Base-by-base conservation (phyloP, 2,329 filamentous ascomycete genomes). In the Fusarium humuli region DNA sequence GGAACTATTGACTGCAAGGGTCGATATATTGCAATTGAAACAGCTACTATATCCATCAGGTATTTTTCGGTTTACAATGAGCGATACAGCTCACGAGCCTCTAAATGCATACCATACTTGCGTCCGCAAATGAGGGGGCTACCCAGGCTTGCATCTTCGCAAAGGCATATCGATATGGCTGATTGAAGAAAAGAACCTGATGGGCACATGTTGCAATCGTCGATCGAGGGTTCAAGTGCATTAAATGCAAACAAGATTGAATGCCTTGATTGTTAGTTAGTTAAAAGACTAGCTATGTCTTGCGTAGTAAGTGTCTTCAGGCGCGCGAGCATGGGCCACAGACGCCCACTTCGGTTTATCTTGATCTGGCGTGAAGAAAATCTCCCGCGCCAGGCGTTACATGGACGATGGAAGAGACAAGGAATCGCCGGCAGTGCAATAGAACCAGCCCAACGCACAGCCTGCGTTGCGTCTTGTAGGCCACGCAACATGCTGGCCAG, bases 401-500 rank as follows among this genome's bases (percentile, higher is more conserved):
- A 62, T 55, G 27, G 57, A 32, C 22, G 16, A 57, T 48, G 27
- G 37, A 68, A 46, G 34, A 60, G 44, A 46, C 63, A 63, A 57
- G 73, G 70, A 65, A 68, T 61, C 65, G 53, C 66, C 70, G 65
- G 61, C n/a, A 40, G 66, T 57, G 57, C 53, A 58, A 52, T 52
- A 49, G 69, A 58, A 71, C 63, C 67, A 67, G 52, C 27, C 32
- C 61, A 63, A 58, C 50, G 60, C 59, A 67, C 69, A 54, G 57
- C 65, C 42, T 64, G 48, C 49, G 65, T 47, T 54, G 72, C 73
- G 62, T 61, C 58, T 61, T 55, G 32, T 61, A 55, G 65, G 66
- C 72, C 72, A 75, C 66, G 65, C 67, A 69, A 50, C 37, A 32
- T 52, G 70, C 64, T 73, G 68, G 59, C 73, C 72, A 74, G 67